Conservation (phyloP, 768 basidiomycete species). For the Lentinus brumalis region DNA sequence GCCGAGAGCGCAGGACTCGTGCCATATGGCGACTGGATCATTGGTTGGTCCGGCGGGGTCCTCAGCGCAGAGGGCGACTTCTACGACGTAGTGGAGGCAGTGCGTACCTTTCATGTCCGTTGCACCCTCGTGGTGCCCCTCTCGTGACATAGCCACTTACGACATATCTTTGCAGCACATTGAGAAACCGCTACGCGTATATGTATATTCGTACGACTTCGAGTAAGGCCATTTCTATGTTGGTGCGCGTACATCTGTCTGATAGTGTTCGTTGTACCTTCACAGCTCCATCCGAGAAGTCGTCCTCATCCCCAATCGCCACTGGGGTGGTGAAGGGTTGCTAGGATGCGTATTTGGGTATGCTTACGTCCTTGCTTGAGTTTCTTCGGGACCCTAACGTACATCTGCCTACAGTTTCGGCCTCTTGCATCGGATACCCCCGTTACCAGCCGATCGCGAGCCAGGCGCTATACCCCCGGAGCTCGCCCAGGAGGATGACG, state of each 20-base stretch:
- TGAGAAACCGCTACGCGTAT: constrained; percentile 90
- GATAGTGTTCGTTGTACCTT: constrained; percentile 2
- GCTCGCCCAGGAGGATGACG: constrained; percentile 45
- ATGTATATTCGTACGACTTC: constrained; percentile 96
- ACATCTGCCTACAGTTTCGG: constrained; percentile 62
- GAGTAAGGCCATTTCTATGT: constrained; percentile 60
- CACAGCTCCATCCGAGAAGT: constrained; percentile 87
- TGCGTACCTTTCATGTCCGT: constrained; percentile 39
- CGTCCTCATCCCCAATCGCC: constrained; percentile 91
- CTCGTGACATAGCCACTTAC: not conserved
- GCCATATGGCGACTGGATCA: constrained; percentile 79
- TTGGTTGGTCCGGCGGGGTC: constrained; percentile 95
- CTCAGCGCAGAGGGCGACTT: constrained; percentile 92
- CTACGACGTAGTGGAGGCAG: constrained; percentile 92
- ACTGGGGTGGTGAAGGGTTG: constrained; percentile 97
- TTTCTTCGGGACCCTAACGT: not conserved
- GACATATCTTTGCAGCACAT: constrained; percentile 60
- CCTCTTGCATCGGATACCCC: constrained; percentile 90
- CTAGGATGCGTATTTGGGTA: constrained; percentile 96
- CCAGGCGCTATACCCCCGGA: constrained; percentile 61
- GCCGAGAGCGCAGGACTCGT: constrained; percentile 97
- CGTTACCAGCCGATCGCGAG: constrained; percentile 61
- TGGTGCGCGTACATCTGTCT: constrained; percentile 12
- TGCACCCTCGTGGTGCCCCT: not conserved
- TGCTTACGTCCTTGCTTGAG: constrained; percentile 28